A percentile compares a stretch with the other conserved stretches of the same genome.
Conservation (phyloP, 1,284 basidiomycete species). For the Ganoderma multipileum region DNA sequence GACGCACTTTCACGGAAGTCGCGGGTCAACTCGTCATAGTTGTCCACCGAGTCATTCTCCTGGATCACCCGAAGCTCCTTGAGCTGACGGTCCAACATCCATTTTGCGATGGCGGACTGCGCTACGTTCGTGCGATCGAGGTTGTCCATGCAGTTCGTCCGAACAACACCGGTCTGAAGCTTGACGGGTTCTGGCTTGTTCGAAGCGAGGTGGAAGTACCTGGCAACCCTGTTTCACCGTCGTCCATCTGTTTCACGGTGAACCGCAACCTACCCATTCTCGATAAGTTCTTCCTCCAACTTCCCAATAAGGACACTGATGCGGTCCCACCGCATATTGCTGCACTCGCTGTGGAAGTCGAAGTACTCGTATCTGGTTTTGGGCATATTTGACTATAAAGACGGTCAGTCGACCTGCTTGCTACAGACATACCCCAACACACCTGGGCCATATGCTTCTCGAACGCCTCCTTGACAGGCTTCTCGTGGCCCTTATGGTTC, state of each 20-base stretch:
- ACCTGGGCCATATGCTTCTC: constrained; percentile 82
- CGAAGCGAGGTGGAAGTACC: constrained; percentile 78
- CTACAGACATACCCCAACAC: neutral
- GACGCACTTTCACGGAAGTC: constrained; percentile 89
- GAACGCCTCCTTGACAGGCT: constrained; percentile 95
- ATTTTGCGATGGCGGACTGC: constrained; percentile 88
- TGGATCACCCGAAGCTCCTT: constrained; percentile 74
- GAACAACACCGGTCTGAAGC: constrained; percentile 71
- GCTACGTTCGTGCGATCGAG: constrained; percentile 97
- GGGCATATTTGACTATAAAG: constrained; percentile 60
- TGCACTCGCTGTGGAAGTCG: constrained; percentile 98
- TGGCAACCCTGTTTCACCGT: constrained; percentile 36
- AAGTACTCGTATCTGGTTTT: constrained; percentile 93
- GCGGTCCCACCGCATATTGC: constrained; percentile 94
- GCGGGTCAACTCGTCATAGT: constrained; percentile 79
- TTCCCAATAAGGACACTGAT: constrained; percentile 86
- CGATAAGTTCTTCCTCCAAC: constrained; percentile 76
- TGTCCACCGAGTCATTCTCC: constrained; percentile 75
- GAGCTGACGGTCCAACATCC: constrained; percentile 85
- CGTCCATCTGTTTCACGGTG: neutral
- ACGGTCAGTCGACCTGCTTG: constrained; percentile 6
- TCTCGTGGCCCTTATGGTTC: constrained; percentile 95
- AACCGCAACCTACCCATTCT: constrained; percentile 63
- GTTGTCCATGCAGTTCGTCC: constrained; percentile 96
- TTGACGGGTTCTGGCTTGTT: constrained; percentile 53